Evolutionary conservation across 257 asterid species (phyloP).

Genomic region (Leptodermis oblonga): DNA sequence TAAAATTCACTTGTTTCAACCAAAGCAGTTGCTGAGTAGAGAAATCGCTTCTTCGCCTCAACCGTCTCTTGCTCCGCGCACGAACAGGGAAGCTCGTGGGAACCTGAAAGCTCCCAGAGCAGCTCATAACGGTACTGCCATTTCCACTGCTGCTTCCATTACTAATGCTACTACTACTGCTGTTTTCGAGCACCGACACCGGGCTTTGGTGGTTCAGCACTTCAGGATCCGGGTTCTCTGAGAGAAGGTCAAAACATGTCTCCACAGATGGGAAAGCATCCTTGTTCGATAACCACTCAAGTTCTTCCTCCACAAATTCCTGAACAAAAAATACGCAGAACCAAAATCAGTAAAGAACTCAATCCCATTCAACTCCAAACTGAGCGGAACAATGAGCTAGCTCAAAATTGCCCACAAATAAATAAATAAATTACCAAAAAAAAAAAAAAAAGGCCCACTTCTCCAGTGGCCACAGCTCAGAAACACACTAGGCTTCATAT

Average conservation of each 20-base stretch:
- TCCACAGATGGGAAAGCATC: slow-evolving; percentile 80
- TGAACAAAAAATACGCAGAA: slow-evolving; percentile 14
- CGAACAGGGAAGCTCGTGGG: slow-evolving; percentile 57
- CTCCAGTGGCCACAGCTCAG: too few relatives aligned
- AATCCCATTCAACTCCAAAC: not conserved
- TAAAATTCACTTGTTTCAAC: slow-evolving; percentile 26
- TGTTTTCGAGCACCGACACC: slow-evolving; percentile 64
- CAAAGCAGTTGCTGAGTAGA: slow-evolving; percentile 24
- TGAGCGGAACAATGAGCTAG: not conserved
- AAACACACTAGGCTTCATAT: too few relatives aligned
- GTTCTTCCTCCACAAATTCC: slow-evolving; percentile 51
- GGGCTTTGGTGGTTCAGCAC: slow-evolving; percentile 59
- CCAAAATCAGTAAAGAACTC: not conserved
- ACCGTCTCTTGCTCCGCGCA: slow-evolving; percentile 50
- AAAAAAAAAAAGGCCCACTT: not conserved
- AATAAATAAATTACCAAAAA: not conserved
- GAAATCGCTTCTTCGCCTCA: slow-evolving; percentile 27
- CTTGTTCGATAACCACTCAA: slow-evolving; percentile 85
- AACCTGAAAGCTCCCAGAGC: slow-evolving; percentile 48
- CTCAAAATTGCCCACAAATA: not conserved
- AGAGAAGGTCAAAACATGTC: slow-evolving; percentile 43
- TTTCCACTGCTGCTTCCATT: slow-evolving; percentile 27
- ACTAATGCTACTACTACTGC: slow-evolving; percentile 39
- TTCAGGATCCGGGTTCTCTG: slow-evolving; percentile 38
- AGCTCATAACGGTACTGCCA: slow-evolving; percentile 40